These are phyloP conservation scores for Mucor irregularis DNA, from an alignment of 371 early-diverging fungal species.

Conservation along the genomic window DNA sequence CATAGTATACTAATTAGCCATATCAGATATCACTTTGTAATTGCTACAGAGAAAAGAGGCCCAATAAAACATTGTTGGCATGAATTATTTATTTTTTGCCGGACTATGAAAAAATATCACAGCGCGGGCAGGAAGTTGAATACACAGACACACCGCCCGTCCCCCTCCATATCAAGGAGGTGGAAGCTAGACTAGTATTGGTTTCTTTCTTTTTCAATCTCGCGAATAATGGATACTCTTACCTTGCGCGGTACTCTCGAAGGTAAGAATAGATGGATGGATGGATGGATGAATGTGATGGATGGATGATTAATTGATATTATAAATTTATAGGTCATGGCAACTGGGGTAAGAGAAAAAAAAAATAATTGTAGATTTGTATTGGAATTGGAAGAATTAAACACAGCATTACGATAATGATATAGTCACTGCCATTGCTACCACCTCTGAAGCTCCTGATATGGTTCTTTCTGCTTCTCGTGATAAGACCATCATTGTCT, in stretches of 20 bases:
- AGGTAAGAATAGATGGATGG: conserved; percentile 18
- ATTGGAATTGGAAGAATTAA: neutral
- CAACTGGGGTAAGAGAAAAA: conserved; percentile 38
- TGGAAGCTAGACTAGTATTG: neutral
- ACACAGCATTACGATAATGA: neutral
- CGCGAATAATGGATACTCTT: conserved; percentile 46
- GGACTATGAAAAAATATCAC: no score
- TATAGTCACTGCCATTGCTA: conserved; percentile 91
- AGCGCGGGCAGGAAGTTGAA: no score
- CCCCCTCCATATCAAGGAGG: no score
- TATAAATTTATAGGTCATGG: conserved; percentile 29
- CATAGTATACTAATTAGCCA: no score
- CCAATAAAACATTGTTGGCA: no score
- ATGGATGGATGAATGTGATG: conserved; percentile 1
- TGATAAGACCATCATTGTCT: conserved; percentile 96
- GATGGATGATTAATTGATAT: conserved; percentile 13
- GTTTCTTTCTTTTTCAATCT: conserved; percentile 43
- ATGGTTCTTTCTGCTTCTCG: conserved; percentile 93
- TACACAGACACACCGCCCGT: no score
- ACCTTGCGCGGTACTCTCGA: conserved; percentile 45
- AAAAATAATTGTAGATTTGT: neutral
- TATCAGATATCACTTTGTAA: no score
- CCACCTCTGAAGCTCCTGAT: conserved; percentile 91
- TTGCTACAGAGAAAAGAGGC: no score
- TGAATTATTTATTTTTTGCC: no score